Conservation (phyloP, 306 rosid species). For the Neltuma alba region DNA sequence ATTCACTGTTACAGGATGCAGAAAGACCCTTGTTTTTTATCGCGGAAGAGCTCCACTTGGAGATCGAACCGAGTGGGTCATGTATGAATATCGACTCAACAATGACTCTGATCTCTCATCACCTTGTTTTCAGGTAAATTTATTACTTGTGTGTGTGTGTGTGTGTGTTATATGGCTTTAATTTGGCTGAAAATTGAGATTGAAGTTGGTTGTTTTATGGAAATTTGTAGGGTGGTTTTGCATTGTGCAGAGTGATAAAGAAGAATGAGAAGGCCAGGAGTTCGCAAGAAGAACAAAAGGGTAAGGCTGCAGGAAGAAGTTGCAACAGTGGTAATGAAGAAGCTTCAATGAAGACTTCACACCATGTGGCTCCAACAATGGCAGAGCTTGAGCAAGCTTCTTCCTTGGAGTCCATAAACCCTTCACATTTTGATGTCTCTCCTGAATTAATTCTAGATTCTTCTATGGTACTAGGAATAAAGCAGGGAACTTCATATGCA, state of each 20-base stretch:
- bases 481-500: conserved; percentile 17
- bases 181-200: neutral
- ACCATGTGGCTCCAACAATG: conserved; percentile 44
- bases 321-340: conserved; percentile 48
- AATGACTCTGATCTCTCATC: conserved; percentile 59
- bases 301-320: conserved; percentile 45
- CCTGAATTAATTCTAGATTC: conserved; percentile 84
- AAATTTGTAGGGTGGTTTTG: conserved; percentile 65
- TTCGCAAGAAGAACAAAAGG: conserved; percentile 50
- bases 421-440: conserved; percentile 62
- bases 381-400: conserved; percentile 47
- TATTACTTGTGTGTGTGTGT: neutral
- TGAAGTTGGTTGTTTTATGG: conserved; percentile 18
- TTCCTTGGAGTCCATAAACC: conserved; percentile 48
- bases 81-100: conserved; percentile 88
- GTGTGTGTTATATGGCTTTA: neutral
- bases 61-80: conserved; percentile 83
- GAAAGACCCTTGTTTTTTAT: conserved; percentile 91
- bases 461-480: conserved; percentile 62
- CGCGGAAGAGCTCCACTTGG: conserved; percentile 90
- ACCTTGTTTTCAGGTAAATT: conserved; percentile 59
- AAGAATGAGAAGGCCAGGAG: conserved; percentile 63
- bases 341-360: conserved; percentile 37
- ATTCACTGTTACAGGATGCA: conserved; percentile 55
- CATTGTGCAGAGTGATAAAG: conserved; percentile 81